phyloP scores from a whole-genome alignment of 495 filamentous ascomycete genomes.

The Penicillium roqueforti region DNA sequence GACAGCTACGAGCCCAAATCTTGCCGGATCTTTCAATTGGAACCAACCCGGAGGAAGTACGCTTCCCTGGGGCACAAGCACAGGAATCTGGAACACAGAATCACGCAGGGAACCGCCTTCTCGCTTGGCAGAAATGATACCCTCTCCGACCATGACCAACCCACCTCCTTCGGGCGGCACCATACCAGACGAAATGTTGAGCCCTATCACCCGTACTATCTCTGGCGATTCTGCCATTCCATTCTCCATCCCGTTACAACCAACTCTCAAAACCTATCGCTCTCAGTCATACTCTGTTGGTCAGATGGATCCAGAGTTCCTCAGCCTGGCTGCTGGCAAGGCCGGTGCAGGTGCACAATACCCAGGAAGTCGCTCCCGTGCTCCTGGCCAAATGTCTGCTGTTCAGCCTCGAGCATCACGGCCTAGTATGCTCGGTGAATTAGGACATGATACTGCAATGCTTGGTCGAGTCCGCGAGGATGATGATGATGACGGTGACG shows the following conservation, averaged over 20 bases:
- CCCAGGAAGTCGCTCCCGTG: conserved; percentile 42
- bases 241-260: conserved; percentile 85
- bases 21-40: conserved; percentile 54
- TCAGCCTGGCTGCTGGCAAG: conserved; percentile 42
- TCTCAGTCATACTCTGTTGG: conserved; percentile 97
- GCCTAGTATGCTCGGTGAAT: conserved; percentile 78
- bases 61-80: conserved; percentile 70
- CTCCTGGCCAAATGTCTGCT: conserved; percentile 57
- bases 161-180: conserved; percentile 44
- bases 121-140: conserved; percentile 68
- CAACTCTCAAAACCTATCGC: conserved; percentile 86
- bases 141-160: conserved; percentile 67
- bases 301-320: conserved; percentile 70
- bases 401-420: conserved; percentile 79
- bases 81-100: conserved; percentile 75
- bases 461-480: conserved; percentile 78
- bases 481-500: conserved; percentile 78
- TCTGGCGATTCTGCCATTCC: conserved; percentile 64
- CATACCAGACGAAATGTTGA: conserved; percentile 48
- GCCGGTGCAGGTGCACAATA: conserved; percentile 33
- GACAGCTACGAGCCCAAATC: conserved; percentile 39
- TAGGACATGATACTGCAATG: conserved; percentile 64
- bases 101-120: conserved; percentile 69
- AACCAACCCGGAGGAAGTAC: conserved; percentile 52
- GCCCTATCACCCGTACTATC: conserved; percentile 51